Evolutionary conservation across 2,329 filamentous ascomycete genomes (phyloP).

Genomic region (Endoconidiophora polonica): DNA sequence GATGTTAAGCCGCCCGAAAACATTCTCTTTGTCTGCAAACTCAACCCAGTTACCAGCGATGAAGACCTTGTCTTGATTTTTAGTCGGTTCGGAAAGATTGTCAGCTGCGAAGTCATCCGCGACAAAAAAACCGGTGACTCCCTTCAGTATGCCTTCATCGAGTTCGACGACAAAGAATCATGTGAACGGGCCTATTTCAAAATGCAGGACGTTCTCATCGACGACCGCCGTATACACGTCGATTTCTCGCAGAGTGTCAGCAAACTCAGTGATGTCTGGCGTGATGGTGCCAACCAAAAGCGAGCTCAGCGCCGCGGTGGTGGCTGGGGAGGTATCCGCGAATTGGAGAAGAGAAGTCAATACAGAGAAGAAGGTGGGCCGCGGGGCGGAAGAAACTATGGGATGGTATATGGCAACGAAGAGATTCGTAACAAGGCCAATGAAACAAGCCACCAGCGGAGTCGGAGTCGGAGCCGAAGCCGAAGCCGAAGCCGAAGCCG

Average conservation of each 20-base stretch:
- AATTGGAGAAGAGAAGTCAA: constrained; percentile 77
- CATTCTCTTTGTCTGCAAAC: constrained; percentile 92
- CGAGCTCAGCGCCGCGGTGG: constrained; percentile 43
- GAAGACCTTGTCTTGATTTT: constrained; percentile 93
- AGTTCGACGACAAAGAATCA: constrained; percentile 81
- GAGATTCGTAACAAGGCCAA: constrained; percentile 30
- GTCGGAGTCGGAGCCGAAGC: constrained; percentile 14
- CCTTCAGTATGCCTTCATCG: constrained; percentile 93
- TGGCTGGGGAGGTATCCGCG: constrained; percentile 80
- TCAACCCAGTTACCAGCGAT: constrained; percentile 91
- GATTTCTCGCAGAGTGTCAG: constrained; percentile 94
- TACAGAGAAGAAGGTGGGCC: constrained; percentile 50
- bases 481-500: constrained; percentile 1
- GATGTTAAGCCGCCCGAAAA: constrained; percentile 97
- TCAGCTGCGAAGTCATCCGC: constrained; percentile 90
- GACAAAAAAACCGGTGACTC: constrained; percentile 90
- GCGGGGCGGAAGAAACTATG: constrained; percentile 30
- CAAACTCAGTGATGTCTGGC: constrained; percentile 78
- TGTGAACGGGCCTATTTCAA: constrained; percentile 96
- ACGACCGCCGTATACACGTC: constrained; percentile 93
- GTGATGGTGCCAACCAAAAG: constrained; percentile 70
- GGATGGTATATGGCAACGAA: constrained; percentile 67
- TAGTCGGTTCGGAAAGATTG: constrained; percentile 83
- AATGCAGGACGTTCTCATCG: constrained; percentile 94
- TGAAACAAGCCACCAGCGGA: constrained; percentile 3